Conservation (phyloP, 805 yeast species). For the Starmerella apicola region DNA sequence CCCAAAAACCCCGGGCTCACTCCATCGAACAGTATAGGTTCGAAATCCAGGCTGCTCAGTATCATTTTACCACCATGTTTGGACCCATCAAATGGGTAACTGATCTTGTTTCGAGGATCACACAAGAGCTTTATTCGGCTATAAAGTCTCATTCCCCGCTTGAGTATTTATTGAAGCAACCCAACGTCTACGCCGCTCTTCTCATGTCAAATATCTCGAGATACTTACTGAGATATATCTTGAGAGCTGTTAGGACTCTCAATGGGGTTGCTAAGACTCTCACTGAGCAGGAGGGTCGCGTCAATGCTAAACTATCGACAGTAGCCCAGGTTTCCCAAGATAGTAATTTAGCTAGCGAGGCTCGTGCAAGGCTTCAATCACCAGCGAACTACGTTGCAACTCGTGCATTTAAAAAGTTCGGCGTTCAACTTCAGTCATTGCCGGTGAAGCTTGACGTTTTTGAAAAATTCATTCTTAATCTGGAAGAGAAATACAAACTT, state of each 20-base stretch:
- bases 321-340: constrained; percentile 23
- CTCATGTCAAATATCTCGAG: constrained; percentile 29
- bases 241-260: constrained; percentile 31
- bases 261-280: constrained; percentile 9
- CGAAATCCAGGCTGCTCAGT: constrained; percentile 23
- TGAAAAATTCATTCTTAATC: constrained; percentile 14
- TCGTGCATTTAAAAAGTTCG: constrained; percentile 15
- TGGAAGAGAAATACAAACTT: constrained; percentile 17
- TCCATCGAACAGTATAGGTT: constrained; percentile 33
- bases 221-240: constrained; percentile 26
- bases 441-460: constrained; percentile 19
- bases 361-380: constrained; percentile 11
- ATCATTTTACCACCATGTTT: constrained; percentile 29
- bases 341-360: constrained; percentile 20
- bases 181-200: constrained; percentile 25
- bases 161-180: constrained; percentile 1
- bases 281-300: constrained; percentile 13
- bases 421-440: constrained; percentile 11
- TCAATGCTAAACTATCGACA: constrained; percentile 18
- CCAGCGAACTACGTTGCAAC: constrained; percentile 11
- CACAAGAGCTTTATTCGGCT: constrained; percentile 46
- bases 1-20: constrained; percentile 14
- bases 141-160: constrained; percentile 12
- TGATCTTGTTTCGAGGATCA: constrained; percentile 57
- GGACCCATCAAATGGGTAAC: constrained; percentile 81